These are phyloP conservation scores for Xylaria grammica DNA, from an alignment of 495 filamentous ascomycete genomes.

Conservation along the genomic window DNA sequence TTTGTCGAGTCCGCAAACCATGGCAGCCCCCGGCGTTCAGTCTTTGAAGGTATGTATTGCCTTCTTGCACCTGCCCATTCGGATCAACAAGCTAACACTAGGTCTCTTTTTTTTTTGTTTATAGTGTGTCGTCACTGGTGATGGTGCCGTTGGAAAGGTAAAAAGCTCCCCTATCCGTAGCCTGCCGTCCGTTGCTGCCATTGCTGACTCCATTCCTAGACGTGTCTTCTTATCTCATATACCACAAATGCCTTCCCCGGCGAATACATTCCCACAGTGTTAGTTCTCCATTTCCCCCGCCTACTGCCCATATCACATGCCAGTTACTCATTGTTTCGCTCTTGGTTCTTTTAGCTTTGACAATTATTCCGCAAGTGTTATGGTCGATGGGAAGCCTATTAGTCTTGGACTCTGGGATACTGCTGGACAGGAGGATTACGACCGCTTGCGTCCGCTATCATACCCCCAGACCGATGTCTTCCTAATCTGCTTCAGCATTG, in stretches of 20 bases:
- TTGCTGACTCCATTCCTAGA: constrained; percentile 63
- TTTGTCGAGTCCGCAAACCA: constrained; percentile 36
- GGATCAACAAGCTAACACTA: constrained; percentile 27
- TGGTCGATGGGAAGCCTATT: constrained; percentile 97
- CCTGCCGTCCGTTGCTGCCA: constrained; percentile 15
- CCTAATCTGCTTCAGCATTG: constrained; percentile 97
- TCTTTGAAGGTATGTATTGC: constrained; percentile 60
- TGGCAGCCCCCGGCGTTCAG: constrained; percentile 60
- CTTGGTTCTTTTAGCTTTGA: constrained; percentile 86
- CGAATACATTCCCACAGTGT: constrained; percentile 99
- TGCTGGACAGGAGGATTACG: constrained; percentile 98
- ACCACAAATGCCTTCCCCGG: constrained; percentile 99
- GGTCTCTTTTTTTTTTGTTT: constrained; percentile 16
- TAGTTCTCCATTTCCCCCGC: constrained; percentile 47
- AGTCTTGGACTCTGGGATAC: constrained; percentile 98
- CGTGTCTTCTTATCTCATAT: constrained; percentile 98
- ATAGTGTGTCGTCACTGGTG: constrained; percentile 97
- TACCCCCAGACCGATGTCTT: constrained; percentile 99
- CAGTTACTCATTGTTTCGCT: constrained; percentile 38
- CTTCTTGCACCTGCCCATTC: not conserved
- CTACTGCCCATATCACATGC: constrained; percentile 22
- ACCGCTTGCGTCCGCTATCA: constrained; percentile 90
- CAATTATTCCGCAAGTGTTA: constrained; percentile 98
- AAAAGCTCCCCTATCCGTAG: constrained; percentile 30
- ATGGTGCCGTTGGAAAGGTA: constrained; percentile 98